Base-by-base conservation (phyloP, 2,329 filamentous ascomycete genomes). In the Didymella segeticola region DNA sequence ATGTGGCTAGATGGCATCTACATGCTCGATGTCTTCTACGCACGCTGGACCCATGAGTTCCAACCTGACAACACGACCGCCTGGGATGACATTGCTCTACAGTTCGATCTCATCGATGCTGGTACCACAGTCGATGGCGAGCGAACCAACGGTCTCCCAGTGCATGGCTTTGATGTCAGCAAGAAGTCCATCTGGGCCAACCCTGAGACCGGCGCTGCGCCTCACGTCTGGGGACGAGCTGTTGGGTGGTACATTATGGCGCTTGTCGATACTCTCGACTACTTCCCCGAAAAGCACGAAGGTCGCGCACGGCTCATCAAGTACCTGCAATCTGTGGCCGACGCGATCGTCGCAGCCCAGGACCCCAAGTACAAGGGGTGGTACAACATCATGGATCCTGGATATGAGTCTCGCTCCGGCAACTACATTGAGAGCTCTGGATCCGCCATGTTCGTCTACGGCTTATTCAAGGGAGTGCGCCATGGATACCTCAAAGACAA, bases 371-470 rank as follows among this genome's bases (percentile, higher is more conserved):
- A 52, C 6, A 80, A 82, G 0, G 82, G 79, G 2, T 86, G 84
- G 79, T 86, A 83, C 80, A 75, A 85, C 52, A 74, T 86, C 39
- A 80, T 86, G 74, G 78, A 78, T 56, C 77, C 78, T 0, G 78
- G 77, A 1, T 34, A 54, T 5, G 45, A 53, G 23, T 14, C 9
- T n/a, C 63, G 67, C 5, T 52, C 75, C 22, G 81, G 80, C 0
- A 87, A 87, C 64, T 87, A 85, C 64, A 77, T 87, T 36, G 84
- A 87, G 73, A 82, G 80, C 31, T 85, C 82, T 43, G 82, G 79
- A 10, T 81, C 80, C 14, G 80, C 81, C 2, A 83, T 87, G 79
- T 86, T 85, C 58, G 75, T 78, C 0, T 83, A 82, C 51, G 79
- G 80, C 0, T 69, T 83, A 57, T 64, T 85, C 12, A 80, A 77